Evolutionary conservation across 768 basidiomycete genomes (phyloP).

Genomic region (Mycena amicta): DNA sequence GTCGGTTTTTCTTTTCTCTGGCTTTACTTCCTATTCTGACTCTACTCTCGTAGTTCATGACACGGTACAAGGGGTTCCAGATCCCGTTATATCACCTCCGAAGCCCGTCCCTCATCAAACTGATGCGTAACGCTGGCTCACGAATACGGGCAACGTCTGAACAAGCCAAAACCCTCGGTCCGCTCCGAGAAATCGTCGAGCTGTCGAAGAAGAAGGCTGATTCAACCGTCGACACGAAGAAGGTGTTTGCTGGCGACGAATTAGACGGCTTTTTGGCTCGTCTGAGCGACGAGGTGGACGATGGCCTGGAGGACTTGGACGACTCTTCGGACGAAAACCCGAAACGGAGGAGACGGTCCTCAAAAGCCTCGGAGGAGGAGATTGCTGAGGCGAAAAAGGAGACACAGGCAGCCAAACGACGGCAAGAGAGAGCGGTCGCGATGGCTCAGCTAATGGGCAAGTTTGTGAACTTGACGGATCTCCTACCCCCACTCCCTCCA

Average conservation of each 20-base stretch:
- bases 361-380: conserved; percentile 29
- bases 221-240: conserved; percentile 33
- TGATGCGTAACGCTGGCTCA: conserved; percentile 47
- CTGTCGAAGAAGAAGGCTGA: conserved; percentile 37
- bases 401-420: not conserved
- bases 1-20: conserved; percentile 40
- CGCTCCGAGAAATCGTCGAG: conserved; percentile 38
- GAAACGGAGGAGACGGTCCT: conserved; percentile 14
- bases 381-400: conserved; percentile 28
- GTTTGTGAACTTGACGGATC: conserved; percentile 73
- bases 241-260: conserved; percentile 24
- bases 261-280: conserved; percentile 2
- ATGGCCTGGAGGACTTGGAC: conserved; percentile 19
- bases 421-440: conserved; percentile 1
- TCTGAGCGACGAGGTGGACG: conserved; percentile 22
- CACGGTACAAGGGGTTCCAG: conserved; percentile 76
- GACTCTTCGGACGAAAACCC: not conserved
- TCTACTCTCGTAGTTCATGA: conserved; percentile 54
- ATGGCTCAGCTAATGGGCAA: conserved; percentile 43
- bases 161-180: conserved; percentile 36
- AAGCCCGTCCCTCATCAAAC: conserved; percentile 37
- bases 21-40: conserved; percentile 4
- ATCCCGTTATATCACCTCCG: conserved; percentile 58
- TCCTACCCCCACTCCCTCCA: conserved; percentile 80
- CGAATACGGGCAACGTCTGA: conserved; percentile 44